Percentiles rank a stretch among this genome's conserved stretches.
Evolutionary conservation across 192 early-diverging fungal genomes (phyloP).

Genomic region (Coemansia sp.): DNA sequence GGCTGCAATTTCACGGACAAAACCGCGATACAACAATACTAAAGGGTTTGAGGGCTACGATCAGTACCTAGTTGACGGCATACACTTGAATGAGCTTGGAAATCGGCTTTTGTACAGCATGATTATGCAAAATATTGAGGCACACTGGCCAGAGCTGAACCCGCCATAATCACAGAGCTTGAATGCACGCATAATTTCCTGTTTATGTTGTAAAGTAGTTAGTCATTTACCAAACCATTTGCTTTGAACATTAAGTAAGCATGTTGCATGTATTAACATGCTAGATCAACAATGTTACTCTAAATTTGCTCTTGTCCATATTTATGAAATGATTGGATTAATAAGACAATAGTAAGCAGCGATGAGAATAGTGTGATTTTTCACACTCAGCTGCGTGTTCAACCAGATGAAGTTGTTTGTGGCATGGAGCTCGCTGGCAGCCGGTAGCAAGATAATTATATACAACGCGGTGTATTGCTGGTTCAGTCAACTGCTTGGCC

Average conservation of each 20-base stretch:
- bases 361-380: too few species aligned
- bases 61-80: neutral
- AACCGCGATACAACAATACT: neutral
- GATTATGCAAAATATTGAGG: neutral
- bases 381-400: too few species aligned
- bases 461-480: too few species aligned
- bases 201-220: too few species aligned
- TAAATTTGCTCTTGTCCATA: constrained; percentile 11
- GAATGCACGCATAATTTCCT: neutral
- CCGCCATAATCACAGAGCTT: neutral
- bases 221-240: neutral
- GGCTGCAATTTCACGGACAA: too few species aligned
- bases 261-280: neutral
- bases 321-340: too few species aligned
- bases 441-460: too few species aligned
- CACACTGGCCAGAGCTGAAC: neutral
- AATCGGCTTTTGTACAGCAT: neutral
- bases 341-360: too few species aligned
- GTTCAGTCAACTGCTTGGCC: too few species aligned
- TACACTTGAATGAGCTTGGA: neutral
- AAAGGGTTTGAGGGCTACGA: neutral
- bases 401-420: too few species aligned
- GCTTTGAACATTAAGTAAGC: neutral
- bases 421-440: too few species aligned
- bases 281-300: neutral